Base-by-base conservation (phyloP, 768 basidiomycete species). In the Gloeopeniophorella convolvens region DNA sequence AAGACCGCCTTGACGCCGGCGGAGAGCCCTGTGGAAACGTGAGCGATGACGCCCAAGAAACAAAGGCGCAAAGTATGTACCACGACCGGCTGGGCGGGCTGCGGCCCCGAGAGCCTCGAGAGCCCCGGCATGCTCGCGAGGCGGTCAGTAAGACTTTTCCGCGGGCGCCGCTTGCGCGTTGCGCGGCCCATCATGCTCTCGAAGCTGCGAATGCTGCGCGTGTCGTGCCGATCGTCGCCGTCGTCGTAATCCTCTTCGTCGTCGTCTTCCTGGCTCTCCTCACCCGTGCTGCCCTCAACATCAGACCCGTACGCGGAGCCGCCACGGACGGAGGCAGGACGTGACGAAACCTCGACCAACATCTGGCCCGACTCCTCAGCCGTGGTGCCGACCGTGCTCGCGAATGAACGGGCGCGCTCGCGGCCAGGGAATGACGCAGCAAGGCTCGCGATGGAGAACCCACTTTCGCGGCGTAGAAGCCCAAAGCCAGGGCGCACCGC, bases 121-220 rank as follows among this genome's bases (percentile, higher is more conserved):
- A 75, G 60, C 8, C 75, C 82, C 6, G 88, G 83, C 65, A 94
- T 78, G 51, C 77, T 79, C 6, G 91, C 87, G 59, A 97, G 66
- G 31, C 93, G 74, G 67, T 93, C 92, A 15, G 85, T 78, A 35
- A 97, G 66, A 57, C 81, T 93, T 66, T 82, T 84, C 48, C 90
- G 68, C 34, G 74, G 51, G 28, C 37, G 50, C 37, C 50, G 56
- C 24, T 54, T 55, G 56, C 57, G 61, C 28, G 57, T 58, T 51
- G 46, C 63, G 44, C 56, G 55, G 48, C 54, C 81, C 74, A 90
- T 70, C 89, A 90, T 91, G 57, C 79, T 91, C 70, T 83, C 85
- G 60, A 94, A 92, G 63, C 90, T 93, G 57, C 80, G 70, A 45
- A 93, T 86, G 58, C 89, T 91, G 67, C 84, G 72, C 35, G 79